Conservation (phyloP, 1,284 basidiomycete genomes). For the Sparassis latifolia region DNA sequence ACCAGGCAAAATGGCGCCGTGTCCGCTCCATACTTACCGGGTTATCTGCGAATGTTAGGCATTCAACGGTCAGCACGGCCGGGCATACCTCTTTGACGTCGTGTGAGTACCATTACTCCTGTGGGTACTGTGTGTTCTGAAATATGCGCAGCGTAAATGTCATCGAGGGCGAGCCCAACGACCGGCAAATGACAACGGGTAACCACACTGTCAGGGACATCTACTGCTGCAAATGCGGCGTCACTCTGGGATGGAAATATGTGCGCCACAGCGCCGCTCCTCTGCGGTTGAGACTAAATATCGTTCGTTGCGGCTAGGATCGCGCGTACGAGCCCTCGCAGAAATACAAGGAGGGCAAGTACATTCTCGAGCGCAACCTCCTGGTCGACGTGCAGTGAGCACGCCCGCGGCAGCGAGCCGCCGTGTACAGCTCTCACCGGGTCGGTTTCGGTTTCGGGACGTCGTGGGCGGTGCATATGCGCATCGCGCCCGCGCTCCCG, state of each 20-base stretch:
- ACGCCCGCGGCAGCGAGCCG: background rate
- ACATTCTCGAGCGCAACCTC: slow-evolving; percentile 90
- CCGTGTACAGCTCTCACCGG: background rate
- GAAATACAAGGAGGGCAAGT: slow-evolving; percentile 99
- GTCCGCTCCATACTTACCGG: background rate
- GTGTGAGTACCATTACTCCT: slow-evolving; percentile 55
- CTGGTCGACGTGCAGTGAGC: slow-evolving; percentile 71
- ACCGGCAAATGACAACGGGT: slow-evolving; percentile 95
- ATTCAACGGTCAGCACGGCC: slow-evolving; percentile 92
- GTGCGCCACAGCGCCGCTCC: slow-evolving; percentile 42
- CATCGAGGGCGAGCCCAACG: slow-evolving; percentile 80
- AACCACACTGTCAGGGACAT: slow-evolving; percentile 95
- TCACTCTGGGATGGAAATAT: slow-evolving; percentile 95
- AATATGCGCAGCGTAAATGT: slow-evolving; percentile 72
- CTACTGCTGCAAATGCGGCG: slow-evolving; percentile 84
- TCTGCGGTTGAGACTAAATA: background rate
- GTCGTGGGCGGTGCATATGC: background rate
- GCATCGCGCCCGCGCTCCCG: slow-evolving; percentile 2
- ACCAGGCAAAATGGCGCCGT: background rate
- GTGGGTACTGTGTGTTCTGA: slow-evolving; percentile 4
- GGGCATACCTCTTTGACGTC: slow-evolving; percentile 88
- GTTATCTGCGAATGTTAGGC: slow-evolving; percentile 41
- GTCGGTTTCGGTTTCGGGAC: slow-evolving; percentile 3
- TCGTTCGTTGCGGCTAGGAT: slow-evolving; percentile 51
- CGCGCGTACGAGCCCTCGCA: slow-evolving; percentile 84